Evolutionary conservation across 2,329 filamentous ascomycete species (phyloP).

Genomic region (Grosmannia serpens): DNA sequence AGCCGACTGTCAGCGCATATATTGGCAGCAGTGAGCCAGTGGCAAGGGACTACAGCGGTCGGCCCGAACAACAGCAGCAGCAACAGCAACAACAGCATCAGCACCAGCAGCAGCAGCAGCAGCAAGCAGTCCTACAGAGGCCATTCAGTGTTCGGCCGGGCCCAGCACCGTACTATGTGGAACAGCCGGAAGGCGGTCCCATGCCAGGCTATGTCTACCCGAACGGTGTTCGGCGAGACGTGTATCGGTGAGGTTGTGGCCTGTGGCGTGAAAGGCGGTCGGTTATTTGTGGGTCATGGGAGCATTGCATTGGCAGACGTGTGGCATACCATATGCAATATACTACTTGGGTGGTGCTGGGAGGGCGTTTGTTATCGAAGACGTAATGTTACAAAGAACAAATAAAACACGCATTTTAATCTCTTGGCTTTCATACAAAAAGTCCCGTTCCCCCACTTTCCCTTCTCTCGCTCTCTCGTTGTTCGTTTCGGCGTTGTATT

Average conservation of each 20-base stretch:
- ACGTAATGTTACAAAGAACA: not conserved
- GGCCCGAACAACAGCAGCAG: conserved; percentile 7
- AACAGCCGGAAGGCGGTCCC: not conserved
- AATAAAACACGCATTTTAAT: not conserved
- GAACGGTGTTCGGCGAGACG: conserved; percentile 19
- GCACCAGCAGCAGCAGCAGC: conserved; percentile 15
- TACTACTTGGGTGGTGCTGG: not conserved
- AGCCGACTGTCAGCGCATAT: not conserved
- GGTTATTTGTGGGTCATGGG: not conserved
- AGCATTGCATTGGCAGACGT: not conserved
- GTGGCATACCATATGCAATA: not conserved
- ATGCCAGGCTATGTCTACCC: conserved; percentile 33
- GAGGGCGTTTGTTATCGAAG: not conserved
- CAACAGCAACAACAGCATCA: not conserved
- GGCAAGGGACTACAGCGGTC: conserved; percentile 10
- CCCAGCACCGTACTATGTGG: conserved; percentile 6
- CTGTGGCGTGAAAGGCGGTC: not conserved
- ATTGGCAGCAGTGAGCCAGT: not conserved
- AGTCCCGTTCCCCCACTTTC: not conserved
- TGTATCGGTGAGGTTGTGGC: conserved; percentile 4
- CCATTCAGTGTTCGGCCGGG: conserved; percentile 29
- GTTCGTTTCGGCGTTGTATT: not conserved
- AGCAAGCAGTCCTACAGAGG: conserved; percentile 20
- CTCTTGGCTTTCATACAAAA: not conserved
- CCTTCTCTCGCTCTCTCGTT: not conserved